A percentile compares a stretch with the other conserved stretches of the same genome.
These are phyloP conservation scores for Antrodiella citrinella DNA, from an alignment of 768 basidiomycete species.

Conservation along the genomic window DNA sequence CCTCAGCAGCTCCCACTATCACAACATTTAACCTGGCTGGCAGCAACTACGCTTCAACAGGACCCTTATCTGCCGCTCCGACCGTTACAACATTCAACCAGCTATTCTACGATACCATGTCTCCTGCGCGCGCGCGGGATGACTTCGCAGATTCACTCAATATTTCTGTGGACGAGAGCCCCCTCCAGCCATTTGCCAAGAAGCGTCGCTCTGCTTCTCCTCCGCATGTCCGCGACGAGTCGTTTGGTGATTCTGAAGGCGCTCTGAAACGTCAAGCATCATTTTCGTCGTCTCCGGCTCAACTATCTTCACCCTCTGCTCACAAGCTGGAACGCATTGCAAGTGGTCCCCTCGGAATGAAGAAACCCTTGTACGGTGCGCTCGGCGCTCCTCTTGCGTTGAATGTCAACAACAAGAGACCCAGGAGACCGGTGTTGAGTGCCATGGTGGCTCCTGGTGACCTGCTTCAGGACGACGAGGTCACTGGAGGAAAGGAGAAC, in stretches of 20 bases:
- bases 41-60: constrained; percentile 1
- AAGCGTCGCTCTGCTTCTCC: constrained; percentile 23
- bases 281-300: constrained; percentile 41
- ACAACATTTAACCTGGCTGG: constrained; percentile 4
- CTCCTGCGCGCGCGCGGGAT: constrained; percentile 26
- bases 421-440: constrained; percentile 60
- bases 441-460: constrained; percentile 47
- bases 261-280: constrained; percentile 9
- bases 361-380: constrained; percentile 45
- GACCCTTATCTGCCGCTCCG: constrained; percentile 42
- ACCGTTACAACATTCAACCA: constrained; percentile 46
- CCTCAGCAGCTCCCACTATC: constrained; percentile 37
- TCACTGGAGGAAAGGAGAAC: constrained; percentile 18
- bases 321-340: constrained; percentile 39
- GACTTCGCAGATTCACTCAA: constrained; percentile 18
- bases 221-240: constrained; percentile 10
- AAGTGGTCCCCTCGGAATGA: constrained; percentile 29
- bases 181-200: constrained; percentile 8
- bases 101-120: constrained; percentile 50
- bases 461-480: constrained; percentile 5
- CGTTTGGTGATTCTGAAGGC: constrained; percentile 10
- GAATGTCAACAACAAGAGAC: constrained; percentile 43
- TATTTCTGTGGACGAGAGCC: constrained; percentile 13
- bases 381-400: constrained; percentile 44
- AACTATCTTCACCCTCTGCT: constrained; percentile 38